Conservation (phyloP, 441 rosid species). For the Pelargonium australe region DNA sequence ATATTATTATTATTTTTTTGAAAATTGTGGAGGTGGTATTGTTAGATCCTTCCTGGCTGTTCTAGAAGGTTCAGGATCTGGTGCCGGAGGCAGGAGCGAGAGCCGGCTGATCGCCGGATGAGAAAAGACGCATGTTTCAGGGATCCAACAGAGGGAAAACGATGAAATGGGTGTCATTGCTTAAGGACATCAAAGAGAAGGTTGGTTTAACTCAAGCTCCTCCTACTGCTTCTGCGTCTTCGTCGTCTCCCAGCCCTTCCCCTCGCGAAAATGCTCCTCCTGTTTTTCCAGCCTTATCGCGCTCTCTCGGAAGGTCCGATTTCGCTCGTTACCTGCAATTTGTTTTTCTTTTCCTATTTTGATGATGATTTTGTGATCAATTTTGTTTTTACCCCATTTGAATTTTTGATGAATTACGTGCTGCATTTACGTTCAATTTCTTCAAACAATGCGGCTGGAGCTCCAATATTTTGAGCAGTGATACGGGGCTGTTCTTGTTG, state of each 20-base stretch:
- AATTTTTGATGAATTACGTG: constrained; percentile 4
- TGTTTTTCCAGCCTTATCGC: constrained; percentile 31
- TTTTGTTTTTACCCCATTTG: constrained; percentile 10
- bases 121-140: constrained; percentile 32
- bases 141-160: constrained; percentile 35
- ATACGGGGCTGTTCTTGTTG: background rate
- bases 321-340: background rate
- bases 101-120: constrained; percentile 44
- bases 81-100: constrained; percentile 33
- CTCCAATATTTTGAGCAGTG: background rate
- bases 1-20: too few species aligned
- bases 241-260: constrained; percentile 38
- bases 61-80: constrained; percentile 50
- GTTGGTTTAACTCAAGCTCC: constrained; percentile 91
- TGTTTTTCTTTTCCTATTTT: background rate
- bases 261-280: constrained; percentile 40
- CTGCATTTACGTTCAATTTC: constrained; percentile 18
- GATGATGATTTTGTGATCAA: background rate
- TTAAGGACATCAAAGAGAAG: constrained; percentile 95
- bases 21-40: background rate
- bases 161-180: constrained; percentile 96
- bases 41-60: constrained; percentile 40
- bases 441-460: background rate
- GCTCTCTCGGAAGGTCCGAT: constrained; percentile 65
- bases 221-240: constrained; percentile 37